Percentiles rank a stretch among this genome's conserved stretches.
These are phyloP conservation scores for Tubosaeta sp. DNA, from an alignment of 768 basidiomycete genomes.

Conservation along the genomic window DNA sequence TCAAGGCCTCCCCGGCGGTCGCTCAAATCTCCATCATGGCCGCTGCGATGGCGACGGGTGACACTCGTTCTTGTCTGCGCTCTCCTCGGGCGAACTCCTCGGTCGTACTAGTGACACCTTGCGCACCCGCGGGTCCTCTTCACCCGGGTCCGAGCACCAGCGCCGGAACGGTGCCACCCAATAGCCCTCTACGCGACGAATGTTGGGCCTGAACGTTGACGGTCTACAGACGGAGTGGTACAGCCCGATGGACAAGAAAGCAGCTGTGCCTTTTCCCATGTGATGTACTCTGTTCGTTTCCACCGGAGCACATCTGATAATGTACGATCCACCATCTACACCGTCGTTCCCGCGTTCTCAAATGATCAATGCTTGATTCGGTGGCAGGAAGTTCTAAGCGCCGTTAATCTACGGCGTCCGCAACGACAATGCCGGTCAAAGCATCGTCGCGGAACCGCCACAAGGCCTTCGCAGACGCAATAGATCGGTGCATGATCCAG, in stretches of 20 bases:
- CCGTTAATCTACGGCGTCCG: constrained; percentile 23
- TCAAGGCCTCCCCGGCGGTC: neutral
- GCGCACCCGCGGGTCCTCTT: neutral
- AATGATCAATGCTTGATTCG: constrained; percentile 7
- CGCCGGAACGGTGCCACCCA: constrained; percentile 6
- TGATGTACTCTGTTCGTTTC: neutral
- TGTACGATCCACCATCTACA: neutral
- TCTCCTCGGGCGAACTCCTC: constrained; percentile 18
- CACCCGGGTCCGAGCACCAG: neutral
- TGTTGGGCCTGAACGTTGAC: constrained; percentile 9
- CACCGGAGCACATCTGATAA: constrained; percentile 4
- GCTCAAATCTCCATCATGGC: constrained; percentile 19
- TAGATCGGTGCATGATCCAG: constrained; percentile 25
- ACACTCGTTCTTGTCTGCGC: constrained; percentile 15
- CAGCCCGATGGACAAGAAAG: constrained; percentile 2
- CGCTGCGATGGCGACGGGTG: constrained; percentile 26
- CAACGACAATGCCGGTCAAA: constrained; percentile 22
- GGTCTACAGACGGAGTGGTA: neutral
- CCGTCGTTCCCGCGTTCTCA: constrained; percentile 1
- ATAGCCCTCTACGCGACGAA: constrained; percentile 3
- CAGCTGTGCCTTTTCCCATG: neutral
- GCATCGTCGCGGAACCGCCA: constrained; percentile 25
- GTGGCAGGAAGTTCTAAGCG: constrained; percentile 3
- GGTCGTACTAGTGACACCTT: constrained; percentile 12
- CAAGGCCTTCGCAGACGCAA: constrained; percentile 22